Conservation (phyloP, 2,329 filamentous ascomycete species). For the Phaeosphaeria sp. region DNA sequence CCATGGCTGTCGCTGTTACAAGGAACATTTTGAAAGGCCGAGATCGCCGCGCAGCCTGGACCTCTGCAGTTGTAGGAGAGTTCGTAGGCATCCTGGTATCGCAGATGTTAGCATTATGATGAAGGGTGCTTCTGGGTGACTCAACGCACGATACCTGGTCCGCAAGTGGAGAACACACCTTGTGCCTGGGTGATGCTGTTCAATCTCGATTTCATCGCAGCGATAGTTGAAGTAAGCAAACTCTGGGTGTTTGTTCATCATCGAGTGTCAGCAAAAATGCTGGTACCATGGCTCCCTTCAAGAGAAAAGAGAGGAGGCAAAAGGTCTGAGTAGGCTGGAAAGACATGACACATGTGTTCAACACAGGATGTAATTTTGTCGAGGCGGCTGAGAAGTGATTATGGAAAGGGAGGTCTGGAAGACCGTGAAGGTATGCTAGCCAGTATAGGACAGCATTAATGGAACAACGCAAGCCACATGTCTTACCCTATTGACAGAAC, state of each 20-base stretch:
- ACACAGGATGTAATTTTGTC: not conserved
- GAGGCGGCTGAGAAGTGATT: not conserved
- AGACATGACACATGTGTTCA: not conserved
- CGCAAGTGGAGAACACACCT: conserved; percentile 26
- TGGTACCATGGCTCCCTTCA: not conserved
- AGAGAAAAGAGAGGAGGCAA: not conserved
- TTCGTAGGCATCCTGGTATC: conserved; percentile 16
- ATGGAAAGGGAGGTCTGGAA: conserved; percentile 4
- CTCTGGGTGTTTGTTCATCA: not conserved
- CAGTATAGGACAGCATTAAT: not conserved
- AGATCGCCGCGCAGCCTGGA: conserved; percentile 24
- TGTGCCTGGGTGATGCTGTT: conserved; percentile 17
- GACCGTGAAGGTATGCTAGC: conserved; percentile 9
- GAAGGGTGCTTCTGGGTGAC: no score
- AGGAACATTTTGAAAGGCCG: conserved; percentile 22
- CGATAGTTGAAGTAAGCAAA: not conserved
- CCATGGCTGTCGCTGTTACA: conserved; percentile 24
- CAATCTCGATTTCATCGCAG: conserved; percentile 1
- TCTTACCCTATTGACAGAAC: not conserved
- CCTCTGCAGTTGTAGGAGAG: conserved; percentile 28
- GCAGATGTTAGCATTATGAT: not conserved
- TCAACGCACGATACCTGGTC: conserved; percentile 15
- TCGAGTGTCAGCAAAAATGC: not conserved
- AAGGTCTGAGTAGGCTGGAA: conserved; percentile 1
- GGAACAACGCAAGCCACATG: not conserved